Conservation (phyloP, 768 basidiomycete species). For the Neoboletus magnificus region DNA sequence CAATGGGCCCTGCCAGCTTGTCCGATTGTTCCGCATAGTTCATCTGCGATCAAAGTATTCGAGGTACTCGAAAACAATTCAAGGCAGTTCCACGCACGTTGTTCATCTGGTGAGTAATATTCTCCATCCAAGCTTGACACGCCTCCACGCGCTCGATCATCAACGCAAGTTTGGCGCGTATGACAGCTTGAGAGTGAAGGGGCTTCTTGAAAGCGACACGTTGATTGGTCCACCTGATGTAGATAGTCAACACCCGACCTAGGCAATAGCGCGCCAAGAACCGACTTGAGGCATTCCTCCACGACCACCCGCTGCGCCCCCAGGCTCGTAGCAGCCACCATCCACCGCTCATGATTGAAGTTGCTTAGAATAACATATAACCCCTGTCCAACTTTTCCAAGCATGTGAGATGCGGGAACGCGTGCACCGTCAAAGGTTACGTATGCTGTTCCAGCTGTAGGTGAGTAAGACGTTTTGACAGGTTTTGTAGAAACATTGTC, state of each 20-base stretch:
- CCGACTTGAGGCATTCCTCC: constrained; percentile 86
- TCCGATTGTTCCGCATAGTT: constrained; percentile 78
- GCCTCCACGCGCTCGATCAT: constrained; percentile 92
- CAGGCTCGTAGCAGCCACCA: constrained; percentile 70
- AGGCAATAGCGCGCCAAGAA: background rate
- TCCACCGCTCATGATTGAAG: constrained; percentile 91
- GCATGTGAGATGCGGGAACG: constrained; percentile 81
- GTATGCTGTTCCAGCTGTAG: constrained; percentile 87
- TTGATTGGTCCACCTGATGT: constrained; percentile 79
- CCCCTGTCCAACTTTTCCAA: constrained; percentile 84
- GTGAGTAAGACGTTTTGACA: constrained; percentile 91
- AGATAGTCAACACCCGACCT: constrained; percentile 5
- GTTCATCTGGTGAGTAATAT: constrained; percentile 89
- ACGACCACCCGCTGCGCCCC: constrained; percentile 77
- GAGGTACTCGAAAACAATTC: background rate
- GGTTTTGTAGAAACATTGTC: constrained; percentile 78
- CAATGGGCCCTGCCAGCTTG: constrained; percentile 86
- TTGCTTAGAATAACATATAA: constrained; percentile 81
- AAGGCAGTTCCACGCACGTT: constrained; percentile 45
- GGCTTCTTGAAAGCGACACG: constrained; percentile 91
- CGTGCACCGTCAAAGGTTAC: constrained; percentile 79
- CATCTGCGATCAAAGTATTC: constrained; percentile 53
- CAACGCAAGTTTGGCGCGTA: constrained; percentile 78
- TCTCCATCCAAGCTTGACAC: constrained; percentile 87
- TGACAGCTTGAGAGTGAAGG: constrained; percentile 76